Conservation (phyloP, 306 rosid species). For the Casuarina glauca region DNA sequence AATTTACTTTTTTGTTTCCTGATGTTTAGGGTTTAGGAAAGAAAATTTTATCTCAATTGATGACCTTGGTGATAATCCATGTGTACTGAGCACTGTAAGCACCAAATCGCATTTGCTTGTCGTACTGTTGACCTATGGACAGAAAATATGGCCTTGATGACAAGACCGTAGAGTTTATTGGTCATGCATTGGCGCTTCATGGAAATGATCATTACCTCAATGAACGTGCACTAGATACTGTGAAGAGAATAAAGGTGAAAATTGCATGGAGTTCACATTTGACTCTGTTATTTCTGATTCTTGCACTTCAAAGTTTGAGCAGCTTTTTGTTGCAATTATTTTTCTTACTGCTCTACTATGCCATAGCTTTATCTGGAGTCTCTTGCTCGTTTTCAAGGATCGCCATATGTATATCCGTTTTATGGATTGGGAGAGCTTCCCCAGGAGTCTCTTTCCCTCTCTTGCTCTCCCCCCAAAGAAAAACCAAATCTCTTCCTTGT, state of each 20-base stretch:
- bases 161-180: slow-evolving; percentile 88
- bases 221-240: slow-evolving; percentile 93
- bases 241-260: slow-evolving; percentile 90
- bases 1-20: neutral
- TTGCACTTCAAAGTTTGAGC: slow-evolving; percentile 12
- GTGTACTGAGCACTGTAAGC: slow-evolving; percentile 12
- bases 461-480: neutral
- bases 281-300: slow-evolving; percentile 16
- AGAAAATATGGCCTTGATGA: slow-evolving; percentile 95
- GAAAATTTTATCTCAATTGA: neutral
- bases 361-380: slow-evolving; percentile 88
- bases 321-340: slow-evolving; percentile 17
- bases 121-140: slow-evolving; percentile 39
- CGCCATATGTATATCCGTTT: slow-evolving; percentile 95
- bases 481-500: neutral
- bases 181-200: slow-evolving; percentile 98
- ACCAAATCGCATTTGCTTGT: slow-evolving; percentile 14
- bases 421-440: slow-evolving; percentile 99
- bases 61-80: neutral
- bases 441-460: slow-evolving; percentile 51
- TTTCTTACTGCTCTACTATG: slow-evolving; percentile 15
- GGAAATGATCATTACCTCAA: slow-evolving; percentile 81
- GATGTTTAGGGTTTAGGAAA: neutral
- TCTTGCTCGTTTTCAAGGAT: slow-evolving; percentile 94
- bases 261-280: slow-evolving; percentile 18